Percentiles rank a stretch among this genome's conserved stretches.
Conservation (phyloP, 2,329 filamentous ascomycete genomes). For the Pseudomassariella vexata region DNA sequence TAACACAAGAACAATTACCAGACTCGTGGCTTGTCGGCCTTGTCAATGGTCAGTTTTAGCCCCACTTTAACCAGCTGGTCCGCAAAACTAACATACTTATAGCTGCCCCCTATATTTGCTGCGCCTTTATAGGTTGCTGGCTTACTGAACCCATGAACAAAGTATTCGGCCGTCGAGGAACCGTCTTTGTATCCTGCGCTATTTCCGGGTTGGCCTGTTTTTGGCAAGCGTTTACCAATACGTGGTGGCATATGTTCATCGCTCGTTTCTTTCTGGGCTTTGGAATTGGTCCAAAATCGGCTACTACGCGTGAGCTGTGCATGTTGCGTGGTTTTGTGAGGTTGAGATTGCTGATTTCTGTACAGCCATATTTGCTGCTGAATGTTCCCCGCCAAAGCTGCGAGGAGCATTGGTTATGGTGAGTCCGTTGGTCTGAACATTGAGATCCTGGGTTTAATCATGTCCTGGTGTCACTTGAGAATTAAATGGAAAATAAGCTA, state of each 20-base stretch:
- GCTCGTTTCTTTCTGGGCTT: conserved; percentile 65
- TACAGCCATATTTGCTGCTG: conserved; percentile 60
- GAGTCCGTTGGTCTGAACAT: no score
- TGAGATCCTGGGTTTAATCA: no score
- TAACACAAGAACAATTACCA: conserved; percentile 8
- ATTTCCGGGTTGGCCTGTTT: conserved; percentile 45
- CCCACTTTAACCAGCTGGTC: not conserved
- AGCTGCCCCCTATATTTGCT: conserved; percentile 57
- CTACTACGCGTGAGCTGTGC: conserved; percentile 45
- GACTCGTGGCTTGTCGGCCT: conserved; percentile 56
- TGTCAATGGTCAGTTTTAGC: conserved; percentile 38
- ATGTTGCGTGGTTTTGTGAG: not conserved
- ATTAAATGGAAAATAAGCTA: no score
- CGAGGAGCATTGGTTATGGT: conserved; percentile 69
- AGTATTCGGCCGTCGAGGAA: conserved; percentile 63
- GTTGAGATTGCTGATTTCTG: not conserved
- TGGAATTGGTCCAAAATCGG: conserved; percentile 64
- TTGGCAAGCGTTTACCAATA: conserved; percentile 29
- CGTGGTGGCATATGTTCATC: conserved; percentile 63
- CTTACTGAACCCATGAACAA: conserved; percentile 68
- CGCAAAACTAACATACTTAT: not conserved
- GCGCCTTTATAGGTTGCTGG: conserved; percentile 67
- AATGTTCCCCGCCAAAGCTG: conserved; percentile 57
- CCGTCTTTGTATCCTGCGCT: conserved; percentile 62
- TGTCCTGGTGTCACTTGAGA: no score